These are phyloP conservation scores for Paraphaeosphaeria minitans DNA, from an alignment of 2,329 filamentous ascomycete genomes.

Conservation along the genomic window DNA sequence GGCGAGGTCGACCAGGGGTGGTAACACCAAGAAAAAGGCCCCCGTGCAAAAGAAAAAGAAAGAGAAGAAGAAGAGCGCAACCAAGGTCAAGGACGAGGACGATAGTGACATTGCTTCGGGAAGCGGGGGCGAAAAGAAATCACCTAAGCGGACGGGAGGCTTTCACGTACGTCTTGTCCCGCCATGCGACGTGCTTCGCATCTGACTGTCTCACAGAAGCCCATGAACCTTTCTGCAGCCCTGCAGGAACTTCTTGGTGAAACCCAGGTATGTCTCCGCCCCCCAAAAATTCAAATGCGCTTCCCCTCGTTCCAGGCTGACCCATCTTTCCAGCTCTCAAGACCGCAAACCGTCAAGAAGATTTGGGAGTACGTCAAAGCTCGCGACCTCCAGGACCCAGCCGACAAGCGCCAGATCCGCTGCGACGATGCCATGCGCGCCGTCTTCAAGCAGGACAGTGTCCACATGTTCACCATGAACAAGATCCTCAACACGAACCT, in stretches of 20 bases:
- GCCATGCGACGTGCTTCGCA: background rate
- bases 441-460: slow-evolving; percentile 86
- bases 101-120: slow-evolving; percentile 76
- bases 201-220: slow-evolving; percentile 60
- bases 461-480: slow-evolving; percentile 99
- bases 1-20: slow-evolving; percentile 77
- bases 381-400: slow-evolving; percentile 86
- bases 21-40: slow-evolving; percentile 63
- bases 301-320: slow-evolving; percentile 12
- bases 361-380: slow-evolving; percentile 95
- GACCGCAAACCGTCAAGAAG: slow-evolving; percentile 93
- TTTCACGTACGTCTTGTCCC: slow-evolving; percentile 70
- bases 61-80: slow-evolving; percentile 73
- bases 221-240: slow-evolving; percentile 73
- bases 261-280: slow-evolving; percentile 59
- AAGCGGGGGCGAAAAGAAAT: slow-evolving; percentile 65
- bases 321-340: slow-evolving; percentile 68
- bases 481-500: slow-evolving; percentile 90
- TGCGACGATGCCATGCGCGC: slow-evolving; percentile 92
- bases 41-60: slow-evolving; percentile 67
- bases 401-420: slow-evolving; percentile 86
- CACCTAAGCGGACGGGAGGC: slow-evolving; percentile 77
- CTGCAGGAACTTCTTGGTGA: slow-evolving; percentile 74
- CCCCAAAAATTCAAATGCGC: background rate
- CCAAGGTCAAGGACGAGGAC: slow-evolving; percentile 76